phyloP scores from a whole-genome alignment of 2,329 filamentous ascomycete genomes.

The Alternaria sp. region DNA sequence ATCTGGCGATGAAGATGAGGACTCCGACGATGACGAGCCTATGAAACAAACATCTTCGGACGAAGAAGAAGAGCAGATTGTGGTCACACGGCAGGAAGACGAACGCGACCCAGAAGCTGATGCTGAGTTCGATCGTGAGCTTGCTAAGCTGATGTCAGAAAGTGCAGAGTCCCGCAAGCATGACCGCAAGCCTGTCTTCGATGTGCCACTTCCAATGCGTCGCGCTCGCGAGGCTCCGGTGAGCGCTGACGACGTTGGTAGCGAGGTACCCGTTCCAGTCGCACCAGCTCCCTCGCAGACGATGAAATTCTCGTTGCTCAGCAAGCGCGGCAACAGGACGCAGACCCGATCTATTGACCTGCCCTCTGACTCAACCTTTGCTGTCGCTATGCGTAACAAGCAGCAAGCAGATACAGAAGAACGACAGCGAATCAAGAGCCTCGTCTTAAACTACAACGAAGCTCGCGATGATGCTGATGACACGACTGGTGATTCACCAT shows the following conservation, averaged over 20 bases:
- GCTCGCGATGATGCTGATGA: slow-evolving; percentile 79
- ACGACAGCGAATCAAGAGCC: slow-evolving; percentile 97
- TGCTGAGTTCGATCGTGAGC: slow-evolving; percentile 96
- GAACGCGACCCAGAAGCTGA: slow-evolving; percentile 92
- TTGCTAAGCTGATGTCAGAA: slow-evolving; percentile 98
- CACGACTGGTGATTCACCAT: slow-evolving; percentile 70
- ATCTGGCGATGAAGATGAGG: slow-evolving; percentile 64
- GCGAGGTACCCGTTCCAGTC: slow-evolving; percentile 52
- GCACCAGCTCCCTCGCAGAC: slow-evolving; percentile 59
- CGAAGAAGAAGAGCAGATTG: slow-evolving; percentile 84
- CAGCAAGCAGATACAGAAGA: slow-evolving; percentile 95
- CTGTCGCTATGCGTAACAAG: slow-evolving; percentile 93
- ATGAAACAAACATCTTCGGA: slow-evolving; percentile 67
- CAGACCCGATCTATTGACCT: slow-evolving; percentile 94
- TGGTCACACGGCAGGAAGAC: slow-evolving; percentile 91
- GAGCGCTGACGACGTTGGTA: slow-evolving; percentile 52
- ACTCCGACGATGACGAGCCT: slow-evolving; percentile 57
- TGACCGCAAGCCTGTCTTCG: slow-evolving; percentile 92
- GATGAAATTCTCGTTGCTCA: slow-evolving; percentile 97
- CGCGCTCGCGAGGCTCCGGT: slow-evolving; percentile 67
- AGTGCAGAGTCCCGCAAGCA: slow-evolving; percentile 96
- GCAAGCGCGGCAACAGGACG: slow-evolving; percentile 94
- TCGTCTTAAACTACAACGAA: slow-evolving; percentile 91
- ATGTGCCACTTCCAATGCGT: slow-evolving; percentile 95
- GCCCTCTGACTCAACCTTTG: slow-evolving; percentile 90